Percentiles rank a stretch among this genome's conserved stretches.
These are phyloP conservation scores for Ampelocalamus luodianensis DNA, from an alignment of 176 grass and related monocot species.

Conservation along the genomic window DNA sequence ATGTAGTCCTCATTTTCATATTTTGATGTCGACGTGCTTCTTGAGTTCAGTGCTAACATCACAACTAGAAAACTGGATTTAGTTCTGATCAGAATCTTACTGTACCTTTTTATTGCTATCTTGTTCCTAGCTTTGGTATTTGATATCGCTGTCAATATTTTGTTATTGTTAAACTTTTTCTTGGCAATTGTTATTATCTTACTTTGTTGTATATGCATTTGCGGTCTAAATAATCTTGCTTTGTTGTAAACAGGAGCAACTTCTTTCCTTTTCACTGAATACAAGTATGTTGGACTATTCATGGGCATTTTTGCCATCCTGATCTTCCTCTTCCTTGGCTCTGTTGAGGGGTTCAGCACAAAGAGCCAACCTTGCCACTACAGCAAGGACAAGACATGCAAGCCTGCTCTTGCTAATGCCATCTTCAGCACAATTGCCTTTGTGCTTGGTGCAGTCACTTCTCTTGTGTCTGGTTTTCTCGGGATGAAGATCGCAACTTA, in stretches of 20 bases:
- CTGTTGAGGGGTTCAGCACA: constrained; percentile 89
- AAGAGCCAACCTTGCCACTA: constrained; percentile 88
- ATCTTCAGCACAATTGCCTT: constrained; percentile 89
- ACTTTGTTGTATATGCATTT: constrained; percentile 14
- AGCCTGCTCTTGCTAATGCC: constrained; percentile 90
- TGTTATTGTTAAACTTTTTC: neutral
- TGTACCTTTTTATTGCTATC: neutral
- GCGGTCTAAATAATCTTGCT: constrained; percentile 6
- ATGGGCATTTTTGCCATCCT: constrained; percentile 78
- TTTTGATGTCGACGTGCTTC: neutral
- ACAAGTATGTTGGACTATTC: constrained; percentile 89
- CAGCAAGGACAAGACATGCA: constrained; percentile 84
- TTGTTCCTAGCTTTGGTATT: neutral
- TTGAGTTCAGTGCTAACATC: neutral
- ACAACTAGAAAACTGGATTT: neutral
- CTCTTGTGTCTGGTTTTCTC: constrained; percentile 89
- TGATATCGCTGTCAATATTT: neutral
- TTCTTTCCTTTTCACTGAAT: constrained; percentile 90
- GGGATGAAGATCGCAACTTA: constrained; percentile 98
- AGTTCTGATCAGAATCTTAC: neutral
- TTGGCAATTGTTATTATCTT: neutral
- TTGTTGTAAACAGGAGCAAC: constrained; percentile 80
- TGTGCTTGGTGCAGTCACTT: constrained; percentile 84
- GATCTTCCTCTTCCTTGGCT: constrained; percentile 95
- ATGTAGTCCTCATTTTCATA: neutral